These are phyloP conservation scores for Zygosaccharomyces pseudobailii DNA, from an alignment of 1,139 yeast genomes.

Conservation along the genomic window DNA sequence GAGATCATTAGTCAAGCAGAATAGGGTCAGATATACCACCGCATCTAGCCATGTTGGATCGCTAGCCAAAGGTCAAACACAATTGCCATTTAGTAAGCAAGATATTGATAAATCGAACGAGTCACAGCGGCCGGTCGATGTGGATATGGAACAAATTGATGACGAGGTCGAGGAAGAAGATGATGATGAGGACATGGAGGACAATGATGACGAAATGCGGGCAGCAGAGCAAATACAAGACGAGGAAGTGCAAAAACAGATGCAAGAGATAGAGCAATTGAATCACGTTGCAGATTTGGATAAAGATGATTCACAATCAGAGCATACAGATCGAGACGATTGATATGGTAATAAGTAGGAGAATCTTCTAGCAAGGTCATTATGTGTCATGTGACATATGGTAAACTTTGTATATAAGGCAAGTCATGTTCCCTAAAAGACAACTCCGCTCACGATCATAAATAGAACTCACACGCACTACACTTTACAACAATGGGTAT, in stretches of 20 bases:
- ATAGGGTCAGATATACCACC: slow-evolving; percentile 40
- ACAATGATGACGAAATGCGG: slow-evolving; percentile 18
- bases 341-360: neutral
- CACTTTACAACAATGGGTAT: slow-evolving; percentile 15
- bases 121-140: slow-evolving; percentile 2
- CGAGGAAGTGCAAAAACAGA: slow-evolving; percentile 13
- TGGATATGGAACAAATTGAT: slow-evolving; percentile 6
- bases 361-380: slow-evolving; percentile 2
- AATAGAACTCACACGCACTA: neutral
- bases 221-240: slow-evolving; percentile 19
- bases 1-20: slow-evolving; percentile 42
- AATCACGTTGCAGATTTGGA: slow-evolving; percentile 35
- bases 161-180: slow-evolving; percentile 13
- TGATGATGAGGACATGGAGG: slow-evolving; percentile 11
- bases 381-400: slow-evolving; percentile 3
- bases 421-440: neutral
- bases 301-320: slow-evolving; percentile 9
- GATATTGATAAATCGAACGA: slow-evolving; percentile 4
- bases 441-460: neutral
- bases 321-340: slow-evolving; percentile 9
- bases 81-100: slow-evolving; percentile 31
- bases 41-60: slow-evolving; percentile 10
- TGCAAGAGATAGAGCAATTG: slow-evolving; percentile 16
- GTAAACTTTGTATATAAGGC: slow-evolving; percentile 3
- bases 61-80: slow-evolving; percentile 41